phyloP scores from a whole-genome alignment of 768 basidiomycete genomes.

The Grammothele lineata region DNA sequence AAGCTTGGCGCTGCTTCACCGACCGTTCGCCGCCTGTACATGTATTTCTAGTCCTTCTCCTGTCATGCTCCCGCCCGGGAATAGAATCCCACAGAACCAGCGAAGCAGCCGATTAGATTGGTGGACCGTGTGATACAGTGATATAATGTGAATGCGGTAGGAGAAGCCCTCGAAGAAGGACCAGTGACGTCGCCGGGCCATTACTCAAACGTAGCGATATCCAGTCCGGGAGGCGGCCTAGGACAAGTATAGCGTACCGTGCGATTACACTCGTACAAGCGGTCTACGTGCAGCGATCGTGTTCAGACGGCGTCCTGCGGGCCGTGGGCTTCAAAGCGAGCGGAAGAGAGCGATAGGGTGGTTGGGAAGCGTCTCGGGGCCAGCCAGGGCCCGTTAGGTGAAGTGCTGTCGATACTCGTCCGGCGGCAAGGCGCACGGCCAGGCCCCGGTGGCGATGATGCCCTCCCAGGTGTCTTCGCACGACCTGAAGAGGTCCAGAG shows the following conservation, averaged over 20 bases:
- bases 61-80: background rate
- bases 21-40: background rate
- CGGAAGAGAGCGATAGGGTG: no score
- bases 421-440: constrained; percentile 44
- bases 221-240: no score
- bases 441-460: constrained; percentile 38
- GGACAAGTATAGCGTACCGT: no score
- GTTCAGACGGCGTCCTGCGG: no score
- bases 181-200: background rate
- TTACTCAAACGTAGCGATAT: no score
- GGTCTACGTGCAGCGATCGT: no score
- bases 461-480: constrained; percentile 47
- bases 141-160: background rate
- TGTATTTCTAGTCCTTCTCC: constrained; percentile 12
- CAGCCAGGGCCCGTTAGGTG: constrained; percentile 15
- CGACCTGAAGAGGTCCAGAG: constrained; percentile 50
- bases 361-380: no score
- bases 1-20: background rate
- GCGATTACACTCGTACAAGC: no score
- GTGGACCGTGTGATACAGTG: background rate
- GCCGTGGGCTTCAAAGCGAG: no score
- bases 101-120: no score
- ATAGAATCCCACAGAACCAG: no score
- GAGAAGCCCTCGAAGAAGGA: no score
- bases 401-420: constrained; percentile 21